phyloP scores from a whole-genome alignment of 192 early-diverging fungal genomes.

The Coemansia aciculifera region DNA sequence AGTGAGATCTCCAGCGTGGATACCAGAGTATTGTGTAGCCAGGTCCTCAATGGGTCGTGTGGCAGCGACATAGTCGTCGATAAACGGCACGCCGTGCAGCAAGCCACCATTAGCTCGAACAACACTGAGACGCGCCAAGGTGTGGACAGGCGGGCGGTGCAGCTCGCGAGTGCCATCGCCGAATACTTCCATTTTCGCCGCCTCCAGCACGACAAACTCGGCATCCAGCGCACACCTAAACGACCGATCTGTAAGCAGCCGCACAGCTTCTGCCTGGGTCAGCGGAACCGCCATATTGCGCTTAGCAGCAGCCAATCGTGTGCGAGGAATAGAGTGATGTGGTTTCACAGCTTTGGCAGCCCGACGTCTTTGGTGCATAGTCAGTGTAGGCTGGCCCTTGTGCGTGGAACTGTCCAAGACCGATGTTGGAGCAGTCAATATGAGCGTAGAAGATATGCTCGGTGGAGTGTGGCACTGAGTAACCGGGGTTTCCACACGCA shows the following conservation, averaged over 20 bases:
- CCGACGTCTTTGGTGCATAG: neutral
- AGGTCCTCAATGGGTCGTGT: conserved; percentile 88
- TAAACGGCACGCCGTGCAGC: conserved; percentile 79
- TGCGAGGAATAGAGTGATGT: neutral
- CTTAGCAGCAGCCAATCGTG: neutral
- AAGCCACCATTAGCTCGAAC: conserved; percentile 75
- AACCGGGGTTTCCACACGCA: neutral
- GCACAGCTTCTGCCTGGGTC: conserved; percentile 29
- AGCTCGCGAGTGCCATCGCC: conserved; percentile 89
- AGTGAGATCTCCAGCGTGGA: conserved; percentile 86
- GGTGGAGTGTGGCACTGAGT: neutral
- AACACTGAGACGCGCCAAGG: conserved; percentile 87
- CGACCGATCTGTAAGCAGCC: conserved; percentile 21
- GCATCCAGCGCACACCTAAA: conserved; percentile 78
- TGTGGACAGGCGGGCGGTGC: conserved; percentile 76
- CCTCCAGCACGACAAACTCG: conserved; percentile 88
- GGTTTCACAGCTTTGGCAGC: neutral
- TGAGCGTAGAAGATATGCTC: conserved; percentile 11
- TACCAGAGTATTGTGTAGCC: conserved; percentile 92
- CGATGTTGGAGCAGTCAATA: conserved; percentile 36
- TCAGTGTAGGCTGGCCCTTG: conserved; percentile 4
- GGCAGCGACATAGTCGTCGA: conserved; percentile 93
- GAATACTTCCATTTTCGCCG: conserved; percentile 86
- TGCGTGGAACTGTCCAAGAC: conserved; percentile 19
- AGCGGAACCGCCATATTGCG: conserved; percentile 48